Percentiles rank a stretch among this genome's conserved stretches.
These are phyloP conservation scores for Epichloe typhina DNA, from an alignment of 2,329 filamentous ascomycete species.

Conservation along the genomic window DNA sequence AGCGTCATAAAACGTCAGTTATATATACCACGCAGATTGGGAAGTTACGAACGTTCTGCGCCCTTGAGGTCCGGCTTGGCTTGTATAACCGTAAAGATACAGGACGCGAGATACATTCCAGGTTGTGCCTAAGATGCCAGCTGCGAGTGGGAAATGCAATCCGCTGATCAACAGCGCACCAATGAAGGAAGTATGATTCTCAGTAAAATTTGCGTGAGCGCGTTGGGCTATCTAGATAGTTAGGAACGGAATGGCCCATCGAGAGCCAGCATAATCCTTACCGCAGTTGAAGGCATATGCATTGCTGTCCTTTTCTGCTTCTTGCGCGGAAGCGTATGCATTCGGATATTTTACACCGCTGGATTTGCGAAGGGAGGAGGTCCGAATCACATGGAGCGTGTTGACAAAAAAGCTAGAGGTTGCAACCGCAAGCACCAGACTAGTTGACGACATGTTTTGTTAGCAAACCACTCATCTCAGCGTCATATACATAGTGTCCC, in stretches of 20 bases:
- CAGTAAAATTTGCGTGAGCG: conserved; percentile 49
- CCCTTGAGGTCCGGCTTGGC: conserved; percentile 29
- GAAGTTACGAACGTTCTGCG: conserved; percentile 22
- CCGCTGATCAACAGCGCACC: conserved; percentile 42
- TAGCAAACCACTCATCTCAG: neutral
- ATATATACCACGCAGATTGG: neutral
- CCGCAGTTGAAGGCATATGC: conserved; percentile 51
- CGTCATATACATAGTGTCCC: too few relatives aligned
- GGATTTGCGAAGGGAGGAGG: conserved; percentile 34
- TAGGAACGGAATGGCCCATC: neutral
- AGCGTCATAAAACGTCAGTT: neutral
- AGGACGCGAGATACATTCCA: conserved; percentile 40
- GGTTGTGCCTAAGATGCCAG: conserved; percentile 33
- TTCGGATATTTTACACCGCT: conserved; percentile 44
- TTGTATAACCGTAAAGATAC: conserved; percentile 44
- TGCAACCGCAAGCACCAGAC: conserved; percentile 48
- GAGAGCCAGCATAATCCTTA: conserved; percentile 10
- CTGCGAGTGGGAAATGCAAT: conserved; percentile 36
- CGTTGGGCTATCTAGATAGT: conserved; percentile 34
- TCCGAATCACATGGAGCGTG: conserved; percentile 35
- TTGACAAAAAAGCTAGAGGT: conserved; percentile 46
- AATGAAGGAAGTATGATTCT: conserved; percentile 44
- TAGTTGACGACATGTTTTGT: conserved; percentile 15
- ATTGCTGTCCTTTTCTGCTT: conserved; percentile 38
- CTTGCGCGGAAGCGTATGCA: conserved; percentile 41